Evolutionary conservation across 371 early-diverging fungal genomes (phyloP).

Genomic region (Antonospora locustae): DNA sequence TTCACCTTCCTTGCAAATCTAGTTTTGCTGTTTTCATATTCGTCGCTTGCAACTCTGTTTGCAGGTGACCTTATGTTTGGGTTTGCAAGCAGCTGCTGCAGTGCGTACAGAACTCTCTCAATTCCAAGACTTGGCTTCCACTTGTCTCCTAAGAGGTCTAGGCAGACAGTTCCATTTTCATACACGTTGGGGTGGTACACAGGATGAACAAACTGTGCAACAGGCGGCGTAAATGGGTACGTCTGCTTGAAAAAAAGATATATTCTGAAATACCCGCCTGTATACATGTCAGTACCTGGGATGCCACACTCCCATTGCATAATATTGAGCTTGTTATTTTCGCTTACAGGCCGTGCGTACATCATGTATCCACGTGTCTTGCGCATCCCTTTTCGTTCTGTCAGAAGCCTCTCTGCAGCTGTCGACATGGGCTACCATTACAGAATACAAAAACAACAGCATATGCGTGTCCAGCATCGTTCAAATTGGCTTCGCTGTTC

Average conservation of each 20-base stretch:
- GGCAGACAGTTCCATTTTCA: conserved; percentile 45
- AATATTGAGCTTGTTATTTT: background rate
- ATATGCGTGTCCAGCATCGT: too few species aligned
- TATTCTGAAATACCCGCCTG: conserved; percentile 21
- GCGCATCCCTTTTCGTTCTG: conserved; percentile 25
- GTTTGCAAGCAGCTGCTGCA: conserved; percentile 47
- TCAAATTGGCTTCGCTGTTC: too few species aligned
- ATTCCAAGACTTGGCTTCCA: conserved; percentile 52
- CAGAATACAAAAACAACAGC: background rate
- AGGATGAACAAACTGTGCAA: conserved; percentile 31
- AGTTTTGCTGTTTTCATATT: conserved; percentile 28
- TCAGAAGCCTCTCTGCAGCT: conserved; percentile 19
- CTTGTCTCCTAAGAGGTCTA: conserved; percentile 47
- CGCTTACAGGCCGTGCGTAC: conserved; percentile 14
- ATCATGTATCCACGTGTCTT: conserved; percentile 30
- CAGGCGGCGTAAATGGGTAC: conserved; percentile 51
- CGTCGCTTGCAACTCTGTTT: conserved; percentile 40
- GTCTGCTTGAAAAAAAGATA: conserved; percentile 39
- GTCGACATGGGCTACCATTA: conserved; percentile 4
- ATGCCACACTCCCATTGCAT: conserved; percentile 33
- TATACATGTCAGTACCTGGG: conserved; percentile 26
- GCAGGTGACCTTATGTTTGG: conserved; percentile 54
- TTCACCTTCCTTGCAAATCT: conserved; percentile 32
- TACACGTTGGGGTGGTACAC: conserved; percentile 55
- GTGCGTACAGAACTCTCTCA: conserved; percentile 39